Conservation (phyloP, 2,329 filamentous ascomycete species). For the Sordariomycetes sp. region DNA sequence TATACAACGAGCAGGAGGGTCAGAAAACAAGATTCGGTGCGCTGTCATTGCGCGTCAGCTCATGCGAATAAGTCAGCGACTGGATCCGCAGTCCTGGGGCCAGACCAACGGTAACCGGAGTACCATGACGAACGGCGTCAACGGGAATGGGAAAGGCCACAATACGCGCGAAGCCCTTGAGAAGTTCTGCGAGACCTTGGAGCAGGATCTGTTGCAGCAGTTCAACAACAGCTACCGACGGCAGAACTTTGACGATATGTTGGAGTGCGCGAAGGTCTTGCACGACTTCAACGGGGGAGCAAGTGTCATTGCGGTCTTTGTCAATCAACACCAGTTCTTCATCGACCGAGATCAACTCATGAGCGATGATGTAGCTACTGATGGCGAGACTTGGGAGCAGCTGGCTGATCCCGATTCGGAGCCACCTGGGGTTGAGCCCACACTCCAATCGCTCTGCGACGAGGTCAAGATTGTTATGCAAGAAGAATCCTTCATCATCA, state of each 20-base stretch:
- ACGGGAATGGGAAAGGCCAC: slow-evolving; percentile 30
- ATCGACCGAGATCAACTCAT: slow-evolving; percentile 91
- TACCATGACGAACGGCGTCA: slow-evolving; percentile 37
- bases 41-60: slow-evolving; percentile 90
- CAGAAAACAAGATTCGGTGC: slow-evolving; percentile 88
- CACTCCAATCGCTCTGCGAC: slow-evolving; percentile 82
- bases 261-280: slow-evolving; percentile 88
- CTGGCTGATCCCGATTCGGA: slow-evolving; percentile 91
- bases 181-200: slow-evolving; percentile 90
- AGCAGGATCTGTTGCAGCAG: slow-evolving; percentile 90
- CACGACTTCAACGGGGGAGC: slow-evolving; percentile 93
- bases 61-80: slow-evolving; percentile 84
- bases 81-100: slow-evolving; percentile 70
- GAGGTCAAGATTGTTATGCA: slow-evolving; percentile 95
- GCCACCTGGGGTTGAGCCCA: slow-evolving; percentile 83
- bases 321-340: slow-evolving; percentile 99
- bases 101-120: slow-evolving; percentile 47
- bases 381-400: slow-evolving; percentile 77
- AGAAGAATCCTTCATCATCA: slow-evolving; percentile 95
- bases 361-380: slow-evolving; percentile 70
- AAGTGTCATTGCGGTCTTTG: slow-evolving; percentile 91
- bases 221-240: slow-evolving; percentile 95
- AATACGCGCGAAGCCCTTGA: slow-evolving; percentile 86
- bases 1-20: slow-evolving; percentile 72
- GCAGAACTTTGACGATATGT: slow-evolving; percentile 97